These are phyloP conservation scores for Verticillium albo-atrum DNA, from an alignment of 2,329 filamentous ascomycete genomes.

Conservation along the genomic window DNA sequence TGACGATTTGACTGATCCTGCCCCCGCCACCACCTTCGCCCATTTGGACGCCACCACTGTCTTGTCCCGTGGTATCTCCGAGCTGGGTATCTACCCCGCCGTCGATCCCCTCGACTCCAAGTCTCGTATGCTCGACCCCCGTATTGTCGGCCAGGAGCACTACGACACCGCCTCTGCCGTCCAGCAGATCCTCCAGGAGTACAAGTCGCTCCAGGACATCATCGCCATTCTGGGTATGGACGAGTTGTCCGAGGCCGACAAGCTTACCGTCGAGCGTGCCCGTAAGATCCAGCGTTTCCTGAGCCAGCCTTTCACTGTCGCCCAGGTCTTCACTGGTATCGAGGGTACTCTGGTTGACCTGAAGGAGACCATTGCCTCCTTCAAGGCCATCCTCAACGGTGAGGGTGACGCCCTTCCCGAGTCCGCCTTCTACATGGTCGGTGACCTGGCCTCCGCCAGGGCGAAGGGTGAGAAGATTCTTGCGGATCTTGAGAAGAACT, in stretches of 20 bases:
- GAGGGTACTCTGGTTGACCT: constrained; percentile 96
- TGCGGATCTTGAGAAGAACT: constrained; percentile 72
- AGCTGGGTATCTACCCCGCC: constrained; percentile 99
- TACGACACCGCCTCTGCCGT: constrained; percentile 92
- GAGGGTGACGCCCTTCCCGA: constrained; percentile 96
- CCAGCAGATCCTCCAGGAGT: constrained; percentile 99
- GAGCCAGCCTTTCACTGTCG: constrained; percentile 95
- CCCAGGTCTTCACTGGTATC: constrained; percentile 81
- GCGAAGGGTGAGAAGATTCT: constrained; percentile 99
- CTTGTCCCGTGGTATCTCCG: constrained; percentile 99
- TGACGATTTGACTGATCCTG: constrained; percentile 99
- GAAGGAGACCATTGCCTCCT: constrained; percentile 95
- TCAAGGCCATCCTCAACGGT: constrained; percentile 94
- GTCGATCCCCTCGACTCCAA: constrained; percentile 99
- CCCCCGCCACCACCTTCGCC: constrained; percentile 98
- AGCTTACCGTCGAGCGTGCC: constrained; percentile 99
- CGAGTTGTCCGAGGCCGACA: constrained; percentile 97
- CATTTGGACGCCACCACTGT: constrained; percentile 99
- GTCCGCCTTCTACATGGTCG: constrained; percentile 96
- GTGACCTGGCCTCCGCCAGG: constrained; percentile 87
- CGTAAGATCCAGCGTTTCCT: constrained; percentile 99
- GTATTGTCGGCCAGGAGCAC: constrained; percentile 97
- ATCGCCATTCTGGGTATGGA: constrained; percentile 99
- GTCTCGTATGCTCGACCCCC: constrained; percentile 98
- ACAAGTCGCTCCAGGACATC: constrained; percentile 99